A percentile compares a stretch with the other conserved stretches of the same genome.
Evolutionary conservation across 2,329 filamentous ascomycete genomes (phyloP).

Genomic region (Botrytis tulipae): DNA sequence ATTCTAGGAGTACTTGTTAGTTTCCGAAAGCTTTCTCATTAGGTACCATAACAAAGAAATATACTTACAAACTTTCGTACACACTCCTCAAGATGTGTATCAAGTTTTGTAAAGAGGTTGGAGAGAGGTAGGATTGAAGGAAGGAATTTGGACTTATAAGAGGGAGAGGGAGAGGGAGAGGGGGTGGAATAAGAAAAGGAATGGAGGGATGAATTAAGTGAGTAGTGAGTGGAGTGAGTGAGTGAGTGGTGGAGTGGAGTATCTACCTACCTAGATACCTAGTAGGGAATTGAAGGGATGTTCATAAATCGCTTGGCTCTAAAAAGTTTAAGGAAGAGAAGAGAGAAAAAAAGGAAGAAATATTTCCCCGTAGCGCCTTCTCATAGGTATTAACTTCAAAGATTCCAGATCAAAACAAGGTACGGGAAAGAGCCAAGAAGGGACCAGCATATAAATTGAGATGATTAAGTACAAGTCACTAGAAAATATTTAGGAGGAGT

Average conservation of each 20-base stretch:
- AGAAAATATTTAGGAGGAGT: slow-evolving; percentile 7
- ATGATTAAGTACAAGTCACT: background rate
- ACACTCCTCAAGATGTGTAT: slow-evolving; percentile 15
- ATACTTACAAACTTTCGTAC: slow-evolving; percentile 6
- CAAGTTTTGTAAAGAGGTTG: background rate
- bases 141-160: background rate
- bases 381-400: background rate
- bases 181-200: background rate
- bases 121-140: background rate
- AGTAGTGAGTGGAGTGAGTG: background rate
- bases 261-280: background rate
- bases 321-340: background rate
- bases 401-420: background rate
- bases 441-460: background rate
- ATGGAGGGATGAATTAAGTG: background rate
- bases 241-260: background rate
- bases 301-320: background rate
- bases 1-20: background rate
- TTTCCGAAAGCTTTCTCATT: background rate
- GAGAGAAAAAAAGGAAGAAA: background rate
- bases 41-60: background rate
- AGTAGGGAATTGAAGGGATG: background rate
- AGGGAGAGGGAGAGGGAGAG: background rate
- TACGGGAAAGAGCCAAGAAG: background rate
- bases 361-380: background rate